Evolutionary conservation across 305 asterid species (phyloP), one percentile per base, ranked within the genome.

Genomic region (Fraxinus xanthoxyloides): DNA sequence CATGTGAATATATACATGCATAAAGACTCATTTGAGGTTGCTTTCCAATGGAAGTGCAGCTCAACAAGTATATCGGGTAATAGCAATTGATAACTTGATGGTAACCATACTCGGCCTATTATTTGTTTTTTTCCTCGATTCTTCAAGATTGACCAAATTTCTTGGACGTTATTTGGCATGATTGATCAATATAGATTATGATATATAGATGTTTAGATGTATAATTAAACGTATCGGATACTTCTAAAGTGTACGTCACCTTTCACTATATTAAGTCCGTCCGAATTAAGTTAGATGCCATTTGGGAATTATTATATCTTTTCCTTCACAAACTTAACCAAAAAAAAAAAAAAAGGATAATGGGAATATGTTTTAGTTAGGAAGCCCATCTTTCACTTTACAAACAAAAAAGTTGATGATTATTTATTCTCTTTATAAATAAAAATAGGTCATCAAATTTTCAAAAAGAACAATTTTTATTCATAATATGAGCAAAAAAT

Each of bases 21-120:
- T 48, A 32, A 80, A 46, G 73, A 80, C 81, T 81, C 77, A 40
- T 75, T 43, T 48, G 51, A 4, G 67, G 36, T 65, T 75, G 84
- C 87, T 85, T 87, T 87, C 81, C 32, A 46, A 80, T 79, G 43
- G 19, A 72, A 74, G 4, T 77, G 86, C 77, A 43, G 69, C 43
- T 78, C 48, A 63, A 56, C 78, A 7, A 77, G n/a, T 79, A 75
- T 65, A 9, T 65, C 70, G 26, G 79, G 79, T 8, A 43, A 31
- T 67, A 72, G 23, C 38, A 72, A 72, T 34, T 77, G 67, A 56
- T 19, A 56, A 56, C 24, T 5, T 56, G 67, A 63, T 63, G 72
- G 72, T 63, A 32, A 32, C 72, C 72, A 65, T 65, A 26, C 36
- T 10, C 4, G n/a, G 6, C 2, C n/a, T 26, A 21, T 65, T 24